Percentiles rank a stretch among this genome's conserved stretches.
Evolutionary conservation across 345 rosid genomes (phyloP).

Genomic region (Pistacia vera): DNA sequence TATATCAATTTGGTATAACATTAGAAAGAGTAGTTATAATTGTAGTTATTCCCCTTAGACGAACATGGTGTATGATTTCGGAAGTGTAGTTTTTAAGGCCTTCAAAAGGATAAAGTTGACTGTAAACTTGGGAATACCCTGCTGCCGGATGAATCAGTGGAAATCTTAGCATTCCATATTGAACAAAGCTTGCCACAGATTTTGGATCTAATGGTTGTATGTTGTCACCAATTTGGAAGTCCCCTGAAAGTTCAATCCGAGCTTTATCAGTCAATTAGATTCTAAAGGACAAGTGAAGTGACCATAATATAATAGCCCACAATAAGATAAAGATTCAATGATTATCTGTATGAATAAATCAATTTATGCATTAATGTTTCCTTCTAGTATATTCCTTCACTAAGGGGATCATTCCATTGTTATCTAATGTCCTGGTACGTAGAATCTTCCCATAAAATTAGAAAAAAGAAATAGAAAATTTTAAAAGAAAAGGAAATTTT

Average conservation of each 20-base stretch:
- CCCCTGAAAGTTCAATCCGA: conserved; percentile 45
- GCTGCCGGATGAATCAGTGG: conserved; percentile 43
- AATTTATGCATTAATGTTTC: too few species aligned
- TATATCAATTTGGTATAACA: too few species aligned
- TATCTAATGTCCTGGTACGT: too few species aligned
- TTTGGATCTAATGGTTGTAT: conserved; percentile 52
- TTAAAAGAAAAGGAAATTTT: too few species aligned
- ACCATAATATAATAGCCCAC: too few species aligned
- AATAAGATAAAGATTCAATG: too few species aligned
- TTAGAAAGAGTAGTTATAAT: too few species aligned
- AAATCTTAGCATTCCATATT: conserved; percentile 41
- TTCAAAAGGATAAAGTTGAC: conserved; percentile 74
- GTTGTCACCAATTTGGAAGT: conserved; percentile 64
- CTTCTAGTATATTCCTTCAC: too few species aligned
- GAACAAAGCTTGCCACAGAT: conserved; percentile 19
- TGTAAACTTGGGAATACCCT: conserved; percentile 73
- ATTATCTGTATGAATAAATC: too few species aligned
- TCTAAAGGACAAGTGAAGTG: not conserved
- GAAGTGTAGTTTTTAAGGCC: conserved; percentile 45
- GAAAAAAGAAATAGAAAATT: too few species aligned
- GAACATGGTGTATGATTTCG: conserved; percentile 93
- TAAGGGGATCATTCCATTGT: too few species aligned
- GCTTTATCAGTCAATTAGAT: not conserved
- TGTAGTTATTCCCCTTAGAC: conserved; percentile 54
- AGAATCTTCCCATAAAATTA: too few species aligned